Base-by-base conservation (phyloP, 2,329 filamentous ascomycete species). In the Aureobasidium mangrovei region DNA sequence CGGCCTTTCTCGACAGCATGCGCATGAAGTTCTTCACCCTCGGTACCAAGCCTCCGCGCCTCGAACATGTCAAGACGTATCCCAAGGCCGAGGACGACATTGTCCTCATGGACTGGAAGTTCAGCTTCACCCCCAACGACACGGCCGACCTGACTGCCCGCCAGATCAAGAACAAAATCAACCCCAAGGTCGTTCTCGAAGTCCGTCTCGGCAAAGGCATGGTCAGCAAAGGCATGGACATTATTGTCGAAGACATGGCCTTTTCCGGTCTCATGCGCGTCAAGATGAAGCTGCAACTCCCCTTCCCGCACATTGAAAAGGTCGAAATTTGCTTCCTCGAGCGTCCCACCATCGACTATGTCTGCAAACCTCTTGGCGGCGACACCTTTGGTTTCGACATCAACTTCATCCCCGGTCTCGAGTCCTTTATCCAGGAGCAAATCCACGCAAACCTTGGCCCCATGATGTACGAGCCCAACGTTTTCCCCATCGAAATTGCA, bases 71-170 rank as follows among this genome's bases (percentile, higher is more conserved):
- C 70, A 97, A 95, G 77, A 95, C 93, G 0, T 96, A 98, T 63
- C 91, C 91, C 56, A 95, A 93, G 70, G 88, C 88, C 1, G 89
- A 96, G 62, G 91, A 96, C 59, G 93, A 98, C 66, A 84, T 91
- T 56, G 89, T 98, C 40, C 81, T 97, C 65, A 98, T 98, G 93
- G 93, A 98, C 69, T 98, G 93, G 93, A 95, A 95, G 65, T 98
- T 98, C 72, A 97, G 91, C 77, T 98, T 98, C 74, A 97, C 88
- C 0, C 93, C 93, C 33, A 97, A 93, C 61, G 94, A 98, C 69
- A 87, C 82, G 2, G 84, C 87, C 61, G 93, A 98, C 69, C 82
- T 98, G 79, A 98, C 93, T 2, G 77, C 85, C 2, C 83, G 86
- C 57, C 93, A 98, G 69, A 73, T 96, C 65, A 91, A 88, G 76